Conservation (phyloP, 345 rosid species). For the Firmiana major region DNA sequence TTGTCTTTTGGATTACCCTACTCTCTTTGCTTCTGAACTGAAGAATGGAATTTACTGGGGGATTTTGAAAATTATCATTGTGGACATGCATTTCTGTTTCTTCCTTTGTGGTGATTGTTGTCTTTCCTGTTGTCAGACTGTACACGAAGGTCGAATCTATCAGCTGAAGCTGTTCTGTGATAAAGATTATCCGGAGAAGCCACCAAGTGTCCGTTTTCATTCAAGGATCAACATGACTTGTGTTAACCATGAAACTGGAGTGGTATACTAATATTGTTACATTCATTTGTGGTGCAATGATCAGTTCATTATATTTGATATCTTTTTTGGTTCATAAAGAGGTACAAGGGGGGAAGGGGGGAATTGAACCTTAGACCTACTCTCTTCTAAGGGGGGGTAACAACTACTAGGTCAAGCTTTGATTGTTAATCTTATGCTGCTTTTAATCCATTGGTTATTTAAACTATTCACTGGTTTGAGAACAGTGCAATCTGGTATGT, state of each 20-base stretch:
- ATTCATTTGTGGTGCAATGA: background rate
- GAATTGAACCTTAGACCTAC: too few species aligned
- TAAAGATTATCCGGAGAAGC: conserved; percentile 96
- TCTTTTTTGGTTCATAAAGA: too few species aligned
- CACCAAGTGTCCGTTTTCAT: conserved; percentile 92
- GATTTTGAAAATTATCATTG: background rate
- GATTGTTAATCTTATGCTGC: background rate
- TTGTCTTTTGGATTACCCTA: background rate
- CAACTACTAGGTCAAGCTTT: too few species aligned
- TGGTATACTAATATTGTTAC: conserved; percentile 41
- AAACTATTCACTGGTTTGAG: background rate
- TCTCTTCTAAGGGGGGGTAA: too few species aligned
- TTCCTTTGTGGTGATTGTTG: background rate
- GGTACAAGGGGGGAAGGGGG: too few species aligned
- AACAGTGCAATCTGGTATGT: background rate
- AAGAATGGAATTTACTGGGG: background rate
- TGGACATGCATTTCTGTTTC: background rate
- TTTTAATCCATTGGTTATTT: background rate
- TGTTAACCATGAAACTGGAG: conserved; percentile 94
- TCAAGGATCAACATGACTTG: conserved; percentile 91
- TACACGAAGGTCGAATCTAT: conserved; percentile 94
- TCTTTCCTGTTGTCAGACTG: conserved; percentile 51
- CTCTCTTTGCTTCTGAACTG: background rate
- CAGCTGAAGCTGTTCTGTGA: conserved; percentile 97
- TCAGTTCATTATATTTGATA: background rate